Evolutionary conservation across 495 filamentous ascomycete species (phyloP).

Genomic region (Daldinia childiae): DNA sequence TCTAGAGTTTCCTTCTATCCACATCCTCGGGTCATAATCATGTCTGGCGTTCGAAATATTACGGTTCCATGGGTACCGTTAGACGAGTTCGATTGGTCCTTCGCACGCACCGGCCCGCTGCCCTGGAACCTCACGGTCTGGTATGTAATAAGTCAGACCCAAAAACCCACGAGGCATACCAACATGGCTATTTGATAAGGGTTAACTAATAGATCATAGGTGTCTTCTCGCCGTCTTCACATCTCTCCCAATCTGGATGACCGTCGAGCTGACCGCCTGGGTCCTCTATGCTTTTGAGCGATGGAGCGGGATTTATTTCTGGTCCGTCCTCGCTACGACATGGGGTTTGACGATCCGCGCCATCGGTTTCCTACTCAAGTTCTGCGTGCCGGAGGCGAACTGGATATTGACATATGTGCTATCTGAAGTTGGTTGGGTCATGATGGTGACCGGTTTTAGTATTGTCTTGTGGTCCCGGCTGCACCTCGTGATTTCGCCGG

Average conservation of each 20-base stretch:
- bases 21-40: not conserved
- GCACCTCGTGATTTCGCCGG: constrained; percentile 64
- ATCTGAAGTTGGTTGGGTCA: constrained; percentile 66
- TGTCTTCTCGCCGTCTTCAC: constrained; percentile 50
- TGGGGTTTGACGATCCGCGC: constrained; percentile 67
- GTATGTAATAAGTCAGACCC: constrained; percentile 11
- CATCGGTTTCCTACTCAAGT: constrained; percentile 69
- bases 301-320: constrained; percentile 55
- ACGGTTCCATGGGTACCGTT: constrained; percentile 34
- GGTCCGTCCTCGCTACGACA: constrained; percentile 50
- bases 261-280: constrained; percentile 52
- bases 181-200: not conserved
- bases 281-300: constrained; percentile 53
- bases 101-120: constrained; percentile 23
- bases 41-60: constrained; percentile 33
- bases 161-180: not conserved
- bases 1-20: not conserved
- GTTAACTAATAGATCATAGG: constrained; percentile 15
- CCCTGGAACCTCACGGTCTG: constrained; percentile 34
- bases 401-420: constrained; percentile 56
- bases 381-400: constrained; percentile 59
- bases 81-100: constrained; percentile 35
- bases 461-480: constrained; percentile 75
- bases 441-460: constrained; percentile 73
- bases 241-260: constrained; percentile 56